Evolutionary conservation across 2,329 filamentous ascomycete species (phyloP).

Genomic region (Colletotrichum horii): DNA sequence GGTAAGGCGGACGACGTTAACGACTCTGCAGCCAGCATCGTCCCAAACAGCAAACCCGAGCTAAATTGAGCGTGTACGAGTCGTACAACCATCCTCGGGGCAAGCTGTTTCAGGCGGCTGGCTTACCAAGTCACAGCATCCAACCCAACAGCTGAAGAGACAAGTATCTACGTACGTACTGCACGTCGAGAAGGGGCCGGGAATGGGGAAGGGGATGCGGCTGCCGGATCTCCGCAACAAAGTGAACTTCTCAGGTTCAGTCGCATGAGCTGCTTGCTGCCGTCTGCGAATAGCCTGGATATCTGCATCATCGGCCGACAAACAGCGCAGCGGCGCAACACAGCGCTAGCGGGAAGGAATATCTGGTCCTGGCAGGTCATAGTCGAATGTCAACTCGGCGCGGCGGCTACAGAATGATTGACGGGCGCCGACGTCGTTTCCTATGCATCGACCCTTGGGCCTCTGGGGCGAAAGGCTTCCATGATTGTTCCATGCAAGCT

Average conservation of each 20-base stretch:
- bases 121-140: not conserved
- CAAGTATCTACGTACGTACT: not conserved
- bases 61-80: conserved; percentile 4
- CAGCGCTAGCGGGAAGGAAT: not conserved
- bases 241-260: not conserved
- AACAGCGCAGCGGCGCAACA: not conserved
- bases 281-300: not conserved
- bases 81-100: not conserved
- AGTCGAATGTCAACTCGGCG: not conserved
- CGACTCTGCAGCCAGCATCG: not conserved
- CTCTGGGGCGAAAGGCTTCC: not conserved
- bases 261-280: not conserved
- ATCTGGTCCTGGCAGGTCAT: not conserved
- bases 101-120: conserved; percentile 10
- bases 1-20: not conserved
- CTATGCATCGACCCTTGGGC: not conserved
- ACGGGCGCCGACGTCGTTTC: not conserved
- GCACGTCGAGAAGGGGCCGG: not conserved
- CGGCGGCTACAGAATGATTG: not conserved
- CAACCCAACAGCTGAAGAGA: not conserved
- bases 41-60: conserved; percentile 15
- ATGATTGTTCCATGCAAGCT: conserved; percentile 15
- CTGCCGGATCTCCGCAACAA: not conserved
- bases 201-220: not conserved
- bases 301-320: not conserved